Evolutionary conservation across 495 filamentous ascomycete genomes (phyloP), one percentile per base, ranked within the genome.

Genomic region (Aspergillus funiculosus): DNA sequence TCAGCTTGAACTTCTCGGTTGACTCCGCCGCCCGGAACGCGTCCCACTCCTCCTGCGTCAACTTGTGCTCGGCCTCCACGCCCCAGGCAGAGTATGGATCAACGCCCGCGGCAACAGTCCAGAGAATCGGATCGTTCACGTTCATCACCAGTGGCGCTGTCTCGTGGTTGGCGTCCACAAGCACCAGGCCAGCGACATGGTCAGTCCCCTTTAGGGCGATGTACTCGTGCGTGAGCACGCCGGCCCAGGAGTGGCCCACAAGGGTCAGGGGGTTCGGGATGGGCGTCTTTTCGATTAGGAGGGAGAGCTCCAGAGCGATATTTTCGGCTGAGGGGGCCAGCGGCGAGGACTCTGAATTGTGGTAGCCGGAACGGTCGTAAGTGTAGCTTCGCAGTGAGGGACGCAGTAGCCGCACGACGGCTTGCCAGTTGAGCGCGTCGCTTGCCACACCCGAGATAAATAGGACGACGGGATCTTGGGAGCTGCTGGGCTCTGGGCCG

Each of bases 91-190:
- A 39, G 35, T 42, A 51, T 3, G 30, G 36, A 1, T 55, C 34
- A 27, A 55, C 24, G 13, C 37, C 48, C 22, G 32, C 47, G 4
- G 47, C 48, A 27, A 49, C 46, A 11, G 40, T 42, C 28, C 15
- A 29, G 20, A 52, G 39, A 45, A 38, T 48, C 11, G 47, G 43
- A 37, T 51, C 52, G 13, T 48, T 53, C 20, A 48, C 50, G 35
- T 52, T n/a, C 18, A 53, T 26, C n/a, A 48, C 50, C 39, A 48
- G 24, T 8, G 48, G 53, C 18, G 38, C 28, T 10, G 44, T 51
- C 40, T 56, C 48, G 8, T 56, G 48, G 27, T 52, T 51, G 5
- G 53, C 48, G 15, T 56, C 48, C 3, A 56, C 48, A 13, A 56
- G 29, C 0, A 56, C 40, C 32, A 56, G 15, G 9, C 53, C 53